Conservation (phyloP, 371 early-diverging fungal species). For the Mortierella sp. region DNA sequence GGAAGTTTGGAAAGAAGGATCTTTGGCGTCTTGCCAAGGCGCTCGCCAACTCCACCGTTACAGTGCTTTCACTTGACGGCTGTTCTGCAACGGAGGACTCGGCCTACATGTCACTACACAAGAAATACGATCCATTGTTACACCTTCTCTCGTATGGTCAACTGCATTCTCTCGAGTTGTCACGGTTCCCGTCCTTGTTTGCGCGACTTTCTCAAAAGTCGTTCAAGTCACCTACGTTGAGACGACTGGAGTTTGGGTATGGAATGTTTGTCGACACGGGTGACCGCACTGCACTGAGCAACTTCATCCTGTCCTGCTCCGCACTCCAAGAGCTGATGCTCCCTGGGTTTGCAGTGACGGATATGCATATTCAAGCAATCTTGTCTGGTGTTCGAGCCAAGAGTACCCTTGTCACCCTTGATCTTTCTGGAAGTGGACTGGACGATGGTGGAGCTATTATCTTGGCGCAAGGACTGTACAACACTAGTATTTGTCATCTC, state of each 20-base stretch:
- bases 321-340: slow-evolving; percentile 28
- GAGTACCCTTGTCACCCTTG: slow-evolving; percentile 18
- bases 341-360: slow-evolving; percentile 31
- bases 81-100: slow-evolving; percentile 27
- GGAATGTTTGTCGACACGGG: slow-evolving; percentile 24
- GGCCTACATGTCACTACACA: slow-evolving; percentile 32
- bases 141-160: slow-evolving; percentile 34
- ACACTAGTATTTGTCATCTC: slow-evolving; percentile 33
- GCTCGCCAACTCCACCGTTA: slow-evolving; percentile 33
- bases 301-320: slow-evolving; percentile 30
- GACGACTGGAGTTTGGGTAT: slow-evolving; percentile 31
- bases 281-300: slow-evolving; percentile 23
- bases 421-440: slow-evolving; percentile 33
- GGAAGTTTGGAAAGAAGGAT: slow-evolving; percentile 45
- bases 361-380: slow-evolving; percentile 28
- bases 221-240: slow-evolving; percentile 27
- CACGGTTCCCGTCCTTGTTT: slow-evolving; percentile 37
- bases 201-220: slow-evolving; percentile 25
- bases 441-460: slow-evolving; percentile 35
- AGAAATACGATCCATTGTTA: slow-evolving; percentile 43
- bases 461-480: slow-evolving; percentile 41
- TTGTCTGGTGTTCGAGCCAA: slow-evolving; percentile 21
- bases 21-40: slow-evolving; percentile 35
- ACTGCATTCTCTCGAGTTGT: slow-evolving; percentile 31
- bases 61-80: slow-evolving; percentile 43